These are phyloP conservation scores for Monosporascus sp. DNA, from an alignment of 2,329 filamentous ascomycete genomes.

Conservation along the genomic window DNA sequence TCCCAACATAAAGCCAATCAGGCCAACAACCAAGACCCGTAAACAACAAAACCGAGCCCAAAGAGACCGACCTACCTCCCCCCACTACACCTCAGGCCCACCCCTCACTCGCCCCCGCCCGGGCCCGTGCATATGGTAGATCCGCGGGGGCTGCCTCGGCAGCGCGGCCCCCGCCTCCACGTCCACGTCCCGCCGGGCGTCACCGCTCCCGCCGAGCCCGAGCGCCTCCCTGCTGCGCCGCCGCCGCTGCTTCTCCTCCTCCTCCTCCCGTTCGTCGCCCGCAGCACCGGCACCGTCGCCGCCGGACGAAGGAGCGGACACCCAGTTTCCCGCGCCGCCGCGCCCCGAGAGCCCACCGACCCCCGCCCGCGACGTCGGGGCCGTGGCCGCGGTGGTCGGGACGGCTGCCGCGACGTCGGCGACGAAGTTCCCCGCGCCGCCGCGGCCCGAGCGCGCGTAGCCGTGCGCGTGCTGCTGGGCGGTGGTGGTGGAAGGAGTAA, in stretches of 20 bases:
- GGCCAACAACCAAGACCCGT: too few relatives aligned
- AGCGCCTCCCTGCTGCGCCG: conserved; percentile 20
- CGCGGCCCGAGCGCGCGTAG: conserved; percentile 47
- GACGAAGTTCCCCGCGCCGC: conserved; percentile 57
- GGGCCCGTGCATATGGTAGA: conserved; percentile 20
- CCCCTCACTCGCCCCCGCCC: conserved; percentile 13
- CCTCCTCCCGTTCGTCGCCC: neutral
- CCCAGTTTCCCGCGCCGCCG: conserved; percentile 56
- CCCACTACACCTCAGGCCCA: neutral
- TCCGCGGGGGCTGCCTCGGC: conserved; percentile 19
- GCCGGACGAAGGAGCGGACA: neutral
- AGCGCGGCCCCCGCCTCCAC: conserved; percentile 21
- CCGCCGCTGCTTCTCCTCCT: conserved; percentile 21
- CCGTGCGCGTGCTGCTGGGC: conserved; percentile 11
- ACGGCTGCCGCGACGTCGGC: conserved; percentile 17
- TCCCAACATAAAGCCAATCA: too few relatives aligned
- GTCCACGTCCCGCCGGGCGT: conserved; percentile 3
- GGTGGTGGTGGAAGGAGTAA: conserved; percentile 12
- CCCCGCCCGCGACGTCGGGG: conserved; percentile 9
- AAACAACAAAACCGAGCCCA: too few relatives aligned
- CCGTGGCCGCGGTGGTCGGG: neutral
- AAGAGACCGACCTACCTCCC: neutral
- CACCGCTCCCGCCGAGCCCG: conserved; percentile 23
- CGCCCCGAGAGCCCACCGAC: conserved; percentile 35
- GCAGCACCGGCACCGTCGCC: conserved; percentile 10